Percentiles rank a stretch among this genome's conserved stretches.
These are phyloP conservation scores for Pseudopyrenochaeta lycopersici DNA, from an alignment of 2,329 filamentous ascomycete species.

Conservation along the genomic window DNA sequence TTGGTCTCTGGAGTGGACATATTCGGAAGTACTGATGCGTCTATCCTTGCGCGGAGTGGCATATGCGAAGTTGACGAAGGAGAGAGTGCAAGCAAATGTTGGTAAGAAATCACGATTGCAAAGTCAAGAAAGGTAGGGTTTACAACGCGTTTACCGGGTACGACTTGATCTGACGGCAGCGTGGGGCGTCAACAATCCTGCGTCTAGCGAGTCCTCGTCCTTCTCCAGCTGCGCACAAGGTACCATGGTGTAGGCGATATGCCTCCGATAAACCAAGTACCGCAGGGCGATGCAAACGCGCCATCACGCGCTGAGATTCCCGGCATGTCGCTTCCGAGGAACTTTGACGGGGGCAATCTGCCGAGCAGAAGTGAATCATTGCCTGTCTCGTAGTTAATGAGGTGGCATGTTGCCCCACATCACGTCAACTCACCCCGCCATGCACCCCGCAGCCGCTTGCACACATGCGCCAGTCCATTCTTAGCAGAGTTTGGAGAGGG, in stretches of 20 bases:
- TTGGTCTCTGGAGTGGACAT: slow-evolving; percentile 30
- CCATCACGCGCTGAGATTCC: slow-evolving; percentile 3
- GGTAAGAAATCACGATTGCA: not conserved
- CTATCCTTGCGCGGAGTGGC: slow-evolving; percentile 30
- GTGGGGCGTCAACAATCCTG: slow-evolving; percentile 19
- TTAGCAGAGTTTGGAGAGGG: not conserved
- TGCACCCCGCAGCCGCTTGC: slow-evolving; percentile 29
- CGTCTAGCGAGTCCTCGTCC: slow-evolving; percentile 7
- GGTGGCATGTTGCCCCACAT: slow-evolving; percentile 32
- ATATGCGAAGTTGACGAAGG: slow-evolving; percentile 7
- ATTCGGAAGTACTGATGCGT: slow-evolving; percentile 21
- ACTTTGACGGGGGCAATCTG: slow-evolving; percentile 17
- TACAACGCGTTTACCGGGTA: slow-evolving; percentile 11
- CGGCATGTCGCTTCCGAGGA: slow-evolving; percentile 10
- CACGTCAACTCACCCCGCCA: slow-evolving; percentile 21
- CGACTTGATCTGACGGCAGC: slow-evolving; percentile 1
- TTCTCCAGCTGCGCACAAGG: not conserved
- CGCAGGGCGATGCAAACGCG: slow-evolving; percentile 3
- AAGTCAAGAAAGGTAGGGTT: slow-evolving; percentile 8
- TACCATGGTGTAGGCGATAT: slow-evolving; percentile 19
- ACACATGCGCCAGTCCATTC: slow-evolving; percentile 7
- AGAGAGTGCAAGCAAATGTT: not conserved
- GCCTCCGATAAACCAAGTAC: slow-evolving; percentile 5
- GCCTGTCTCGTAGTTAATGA: slow-evolving; percentile 18
- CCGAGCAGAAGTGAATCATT: slow-evolving; percentile 20